phyloP scores from a whole-genome alignment of 495 filamentous ascomycete species.

The Penicillium chermesinum region DNA sequence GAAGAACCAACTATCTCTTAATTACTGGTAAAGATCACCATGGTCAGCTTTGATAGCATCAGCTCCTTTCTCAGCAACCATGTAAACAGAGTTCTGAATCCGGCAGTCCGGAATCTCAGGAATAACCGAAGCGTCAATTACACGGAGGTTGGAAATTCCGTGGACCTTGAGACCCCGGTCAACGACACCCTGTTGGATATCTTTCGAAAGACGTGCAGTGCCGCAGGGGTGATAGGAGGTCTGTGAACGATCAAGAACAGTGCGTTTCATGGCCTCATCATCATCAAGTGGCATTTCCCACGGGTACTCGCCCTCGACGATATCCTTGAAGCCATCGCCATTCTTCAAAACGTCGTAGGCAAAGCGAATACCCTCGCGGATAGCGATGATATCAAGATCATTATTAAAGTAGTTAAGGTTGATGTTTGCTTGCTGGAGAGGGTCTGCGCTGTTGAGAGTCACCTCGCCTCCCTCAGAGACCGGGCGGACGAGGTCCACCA shows the following conservation, averaged over 20 bases:
- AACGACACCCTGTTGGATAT: conserved; percentile 49
- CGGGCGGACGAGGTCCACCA: conserved; percentile 57
- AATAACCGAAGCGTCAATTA: conserved; percentile 42
- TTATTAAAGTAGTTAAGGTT: conserved; percentile 57
- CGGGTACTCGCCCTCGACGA: conserved; percentile 50
- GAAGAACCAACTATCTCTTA: too few relatives aligned
- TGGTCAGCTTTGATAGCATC: conserved; percentile 36
- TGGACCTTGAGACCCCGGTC: conserved; percentile 50
- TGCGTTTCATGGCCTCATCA: conserved; percentile 52
- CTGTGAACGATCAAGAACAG: conserved; percentile 54
- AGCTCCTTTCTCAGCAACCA: conserved; percentile 54
- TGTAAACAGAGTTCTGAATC: conserved; percentile 49
- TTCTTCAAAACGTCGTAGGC: conserved; percentile 51
- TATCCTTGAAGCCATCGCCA: conserved; percentile 54
- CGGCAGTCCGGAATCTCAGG: conserved; percentile 39
- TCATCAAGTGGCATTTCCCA: conserved; percentile 55
- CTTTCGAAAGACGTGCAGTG: conserved; percentile 47
- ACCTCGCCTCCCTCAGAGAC: conserved; percentile 48
- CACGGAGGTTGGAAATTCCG: conserved; percentile 46
- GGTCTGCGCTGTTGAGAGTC: conserved; percentile 48
- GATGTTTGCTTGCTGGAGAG: conserved; percentile 50
- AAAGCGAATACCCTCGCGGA: conserved; percentile 53
- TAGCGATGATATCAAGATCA: conserved; percentile 49
- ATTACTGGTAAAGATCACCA: neutral
- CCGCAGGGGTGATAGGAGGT: conserved; percentile 58